A percentile compares a stretch with the other conserved stretches of the same genome.
phyloP scores from a whole-genome alignment of 495 filamentous ascomycete genomes.

The Penicillium subrubescens region DNA sequence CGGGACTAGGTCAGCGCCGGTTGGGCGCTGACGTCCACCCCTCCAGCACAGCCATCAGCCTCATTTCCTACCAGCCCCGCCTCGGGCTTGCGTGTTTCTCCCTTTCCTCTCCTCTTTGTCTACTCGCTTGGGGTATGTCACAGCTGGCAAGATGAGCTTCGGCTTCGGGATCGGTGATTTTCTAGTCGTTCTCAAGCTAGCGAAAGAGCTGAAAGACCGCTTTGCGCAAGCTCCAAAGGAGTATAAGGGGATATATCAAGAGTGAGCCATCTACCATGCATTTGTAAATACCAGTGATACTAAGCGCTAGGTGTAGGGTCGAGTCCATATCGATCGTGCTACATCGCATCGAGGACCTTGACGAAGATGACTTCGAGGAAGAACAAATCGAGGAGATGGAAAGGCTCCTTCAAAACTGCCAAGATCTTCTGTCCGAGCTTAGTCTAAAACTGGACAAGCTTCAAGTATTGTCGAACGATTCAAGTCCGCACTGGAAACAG shows the following conservation, averaged over 20 bases:
- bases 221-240: background rate
- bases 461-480: background rate
- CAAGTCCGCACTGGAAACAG: background rate
- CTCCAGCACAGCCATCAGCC: background rate
- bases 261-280: background rate
- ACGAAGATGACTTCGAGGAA: background rate
- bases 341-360: background rate
- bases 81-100: background rate
- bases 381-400: background rate
- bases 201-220: background rate
- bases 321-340: background rate
- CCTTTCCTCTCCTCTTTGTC: background rate
- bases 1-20: background rate
- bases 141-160: background rate
- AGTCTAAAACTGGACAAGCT: background rate
- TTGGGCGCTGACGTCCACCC: background rate
- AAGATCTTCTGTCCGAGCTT: background rate
- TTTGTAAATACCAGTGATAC: background rate
- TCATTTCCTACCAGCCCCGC: background rate
- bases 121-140: background rate
- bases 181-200: background rate
- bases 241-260: background rate
- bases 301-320: background rate
- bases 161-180: background rate
- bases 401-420: background rate